Percentiles rank a stretch among this genome's conserved stretches.
Conservation (phyloP, 352 stramenopile species). For the Globisporangium sylvaticum region DNA sequence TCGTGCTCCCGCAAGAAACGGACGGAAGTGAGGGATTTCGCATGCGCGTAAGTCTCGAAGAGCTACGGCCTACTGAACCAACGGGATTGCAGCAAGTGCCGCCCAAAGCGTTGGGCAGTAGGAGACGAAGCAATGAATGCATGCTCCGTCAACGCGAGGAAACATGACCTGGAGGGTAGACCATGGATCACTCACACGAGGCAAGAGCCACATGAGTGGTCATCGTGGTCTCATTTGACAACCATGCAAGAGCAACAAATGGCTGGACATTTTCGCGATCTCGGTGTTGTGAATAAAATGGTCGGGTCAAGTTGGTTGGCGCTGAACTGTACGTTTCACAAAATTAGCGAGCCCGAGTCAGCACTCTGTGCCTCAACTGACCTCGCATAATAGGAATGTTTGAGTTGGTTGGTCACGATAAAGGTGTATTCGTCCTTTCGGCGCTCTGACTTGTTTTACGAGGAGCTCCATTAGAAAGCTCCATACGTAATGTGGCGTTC, state of each 20-base stretch:
- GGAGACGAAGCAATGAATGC: neutral
- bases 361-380: too few species aligned
- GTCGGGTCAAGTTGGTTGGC: neutral
- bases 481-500: too few species aligned
- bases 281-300: neutral
- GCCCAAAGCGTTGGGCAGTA: neutral
- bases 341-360: neutral
- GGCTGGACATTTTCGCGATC: neutral
- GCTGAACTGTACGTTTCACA: neutral
- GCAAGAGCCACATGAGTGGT: too few species aligned
- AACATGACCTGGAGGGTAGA: neutral
- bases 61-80: neutral
- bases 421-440: too few species aligned
- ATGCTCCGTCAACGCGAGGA: too few species aligned
- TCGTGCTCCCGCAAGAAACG: neutral
- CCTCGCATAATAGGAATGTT: too few species aligned
- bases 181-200: neutral
- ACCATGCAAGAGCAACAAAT: neutral
- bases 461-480: too few species aligned
- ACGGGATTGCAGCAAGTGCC: neutral
- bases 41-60: neutral
- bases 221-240: neutral
- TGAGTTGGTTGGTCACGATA: too few species aligned
- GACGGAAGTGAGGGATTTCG: neutral
- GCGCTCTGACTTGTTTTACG: too few species aligned